Conservation (phyloP, 2,329 filamentous ascomycete genomes). For the Metarhizium sp. region DNA sequence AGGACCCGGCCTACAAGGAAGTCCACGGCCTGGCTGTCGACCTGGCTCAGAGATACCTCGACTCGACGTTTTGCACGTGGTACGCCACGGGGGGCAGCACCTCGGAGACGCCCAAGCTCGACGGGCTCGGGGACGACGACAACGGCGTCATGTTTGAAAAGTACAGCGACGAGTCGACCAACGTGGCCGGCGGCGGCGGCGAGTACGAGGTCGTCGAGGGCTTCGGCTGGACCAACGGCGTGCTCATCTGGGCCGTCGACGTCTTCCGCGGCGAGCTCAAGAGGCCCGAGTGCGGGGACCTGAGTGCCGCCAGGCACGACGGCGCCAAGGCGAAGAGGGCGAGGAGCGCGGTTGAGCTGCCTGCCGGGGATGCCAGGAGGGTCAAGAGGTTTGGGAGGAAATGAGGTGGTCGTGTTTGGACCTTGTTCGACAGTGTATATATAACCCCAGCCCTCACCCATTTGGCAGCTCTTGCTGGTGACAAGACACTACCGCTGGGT, state of each 20-base stretch:
- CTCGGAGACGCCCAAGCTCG: slow-evolving; percentile 37
- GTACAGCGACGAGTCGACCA: slow-evolving; percentile 51
- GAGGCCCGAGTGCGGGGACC: slow-evolving; percentile 45
- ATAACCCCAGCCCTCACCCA: too few relatives aligned
- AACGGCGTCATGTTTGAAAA: slow-evolving; percentile 62
- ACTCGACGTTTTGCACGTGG: slow-evolving; percentile 63
- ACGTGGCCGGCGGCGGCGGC: slow-evolving; percentile 53
- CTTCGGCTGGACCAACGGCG: slow-evolving; percentile 63
- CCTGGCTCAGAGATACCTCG: slow-evolving; percentile 56
- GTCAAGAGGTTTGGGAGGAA: slow-evolving; percentile 35
- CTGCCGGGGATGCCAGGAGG: slow-evolving; percentile 34
- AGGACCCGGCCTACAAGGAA: slow-evolving; percentile 43
- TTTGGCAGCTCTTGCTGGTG: too few relatives aligned
- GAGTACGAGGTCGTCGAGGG: slow-evolving; percentile 63
- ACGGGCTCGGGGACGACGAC: slow-evolving; percentile 30
- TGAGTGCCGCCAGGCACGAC: slow-evolving; percentile 28
- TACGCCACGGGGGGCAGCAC: slow-evolving; percentile 56
- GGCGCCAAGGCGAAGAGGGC: slow-evolving; percentile 14
- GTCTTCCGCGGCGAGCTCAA: slow-evolving; percentile 46
- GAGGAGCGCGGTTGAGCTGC: slow-evolving; percentile 36
- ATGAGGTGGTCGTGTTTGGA: not conserved
- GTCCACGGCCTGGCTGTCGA: slow-evolving; percentile 46
- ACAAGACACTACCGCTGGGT: too few relatives aligned
- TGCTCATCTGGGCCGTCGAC: slow-evolving; percentile 57
- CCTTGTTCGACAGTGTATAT: too few relatives aligned